Evolutionary conservation across 163 green algal genomes (phyloP).

Genomic region (Scenedesmus sp.): DNA sequence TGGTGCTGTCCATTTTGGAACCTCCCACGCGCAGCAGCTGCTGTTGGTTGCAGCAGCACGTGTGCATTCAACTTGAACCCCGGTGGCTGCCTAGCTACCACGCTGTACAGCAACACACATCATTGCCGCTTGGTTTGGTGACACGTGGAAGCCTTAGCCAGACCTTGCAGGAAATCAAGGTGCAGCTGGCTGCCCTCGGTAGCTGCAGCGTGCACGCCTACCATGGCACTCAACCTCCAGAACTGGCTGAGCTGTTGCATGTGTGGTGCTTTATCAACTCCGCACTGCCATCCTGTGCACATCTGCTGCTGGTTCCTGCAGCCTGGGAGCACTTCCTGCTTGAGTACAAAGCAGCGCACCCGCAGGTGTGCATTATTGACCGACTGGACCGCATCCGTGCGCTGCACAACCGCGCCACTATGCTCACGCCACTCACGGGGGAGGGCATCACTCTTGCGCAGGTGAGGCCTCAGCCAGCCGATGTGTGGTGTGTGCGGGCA

Average conservation of each 20-base stretch:
- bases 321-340: conserved; percentile 59
- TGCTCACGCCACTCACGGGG: conserved; percentile 53
- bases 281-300: background rate
- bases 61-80: background rate
- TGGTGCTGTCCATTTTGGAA: background rate
- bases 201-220: background rate
- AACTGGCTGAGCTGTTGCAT: background rate
- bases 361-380: conserved; percentile 66
- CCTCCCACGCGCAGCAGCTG: background rate
- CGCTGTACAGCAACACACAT: background rate
- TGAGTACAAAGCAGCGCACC: conserved; percentile 61
- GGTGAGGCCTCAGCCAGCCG: background rate
- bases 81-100: background rate
- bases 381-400: conserved; percentile 63
- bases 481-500: background rate
- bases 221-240: background rate
- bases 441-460: conserved; percentile 28
- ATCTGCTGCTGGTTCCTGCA: no score
- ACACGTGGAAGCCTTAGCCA: background rate
- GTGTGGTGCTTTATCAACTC: background rate
- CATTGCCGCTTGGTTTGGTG: background rate
- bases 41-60: background rate
- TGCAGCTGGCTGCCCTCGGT: background rate
- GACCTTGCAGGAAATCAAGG: background rate
- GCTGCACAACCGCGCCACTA: conserved; percentile 66